These are phyloP conservation scores for Amorphotheca resinae DNA, from an alignment of 495 filamentous ascomycete genomes.

Conservation along the genomic window DNA sequence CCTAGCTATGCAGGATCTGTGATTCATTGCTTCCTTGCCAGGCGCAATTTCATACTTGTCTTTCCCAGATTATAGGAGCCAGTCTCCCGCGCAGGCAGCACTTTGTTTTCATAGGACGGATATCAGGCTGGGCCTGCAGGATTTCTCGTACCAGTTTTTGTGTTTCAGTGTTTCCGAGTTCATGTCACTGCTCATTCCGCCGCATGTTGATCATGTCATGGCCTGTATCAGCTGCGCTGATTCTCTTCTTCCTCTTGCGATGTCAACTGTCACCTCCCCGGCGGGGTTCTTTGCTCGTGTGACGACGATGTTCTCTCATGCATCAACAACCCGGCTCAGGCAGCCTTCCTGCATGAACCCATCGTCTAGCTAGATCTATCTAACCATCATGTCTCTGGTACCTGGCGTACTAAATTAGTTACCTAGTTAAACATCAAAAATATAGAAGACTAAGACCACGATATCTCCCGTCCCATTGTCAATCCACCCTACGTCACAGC, in stretches of 20 bases:
- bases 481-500: no score
- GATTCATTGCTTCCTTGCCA: constrained; percentile 12
- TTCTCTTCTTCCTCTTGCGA: not conserved
- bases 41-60: not conserved
- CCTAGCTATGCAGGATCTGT: constrained; percentile 7
- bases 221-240: constrained; percentile 2
- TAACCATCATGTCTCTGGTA: not conserved
- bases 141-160: not conserved
- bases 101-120: constrained; percentile 8
- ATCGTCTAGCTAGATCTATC: not conserved
- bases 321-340: not conserved
- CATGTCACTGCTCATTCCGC: not conserved
- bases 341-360: not conserved
- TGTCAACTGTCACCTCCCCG: not conserved
- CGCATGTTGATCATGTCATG: not conserved
- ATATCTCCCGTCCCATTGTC: no score
- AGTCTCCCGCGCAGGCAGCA: constrained; percentile 17
- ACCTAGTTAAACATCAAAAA: not conserved
- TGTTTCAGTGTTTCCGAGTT: not conserved
- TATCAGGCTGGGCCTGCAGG: constrained; percentile 18
- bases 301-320: no score
- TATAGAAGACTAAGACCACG: no score
- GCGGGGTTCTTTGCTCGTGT: not conserved
- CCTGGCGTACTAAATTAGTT: not conserved
- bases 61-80: constrained; percentile 10